Evolutionary conservation across 768 basidiomycete species (phyloP).

Genomic region (Leccinum incarnatum): DNA sequence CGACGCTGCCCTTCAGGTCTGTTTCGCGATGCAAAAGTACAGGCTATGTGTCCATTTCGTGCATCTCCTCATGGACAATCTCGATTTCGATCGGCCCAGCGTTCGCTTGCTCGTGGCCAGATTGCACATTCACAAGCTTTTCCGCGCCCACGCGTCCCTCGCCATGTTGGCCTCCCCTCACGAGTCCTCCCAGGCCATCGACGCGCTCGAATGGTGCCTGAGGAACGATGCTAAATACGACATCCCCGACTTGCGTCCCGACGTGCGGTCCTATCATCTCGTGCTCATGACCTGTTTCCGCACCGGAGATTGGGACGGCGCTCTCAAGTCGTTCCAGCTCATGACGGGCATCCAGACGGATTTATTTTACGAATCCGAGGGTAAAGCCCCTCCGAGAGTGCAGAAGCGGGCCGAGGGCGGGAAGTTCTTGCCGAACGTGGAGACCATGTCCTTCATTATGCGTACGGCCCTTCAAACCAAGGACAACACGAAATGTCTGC

Average conservation of each 20-base stretch:
- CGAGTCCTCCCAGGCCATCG: constrained; percentile 49
- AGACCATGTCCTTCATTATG: constrained; percentile 54
- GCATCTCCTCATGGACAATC: constrained; percentile 51
- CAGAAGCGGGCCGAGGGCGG: constrained; percentile 44
- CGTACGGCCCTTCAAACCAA: constrained; percentile 55
- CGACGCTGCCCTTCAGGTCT: constrained; percentile 53
- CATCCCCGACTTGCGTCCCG: constrained; percentile 39
- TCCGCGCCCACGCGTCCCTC: constrained; percentile 47
- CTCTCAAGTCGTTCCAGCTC: constrained; percentile 58
- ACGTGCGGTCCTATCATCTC: constrained; percentile 50
- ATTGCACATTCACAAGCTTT: constrained; percentile 58
- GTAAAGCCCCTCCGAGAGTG: constrained; percentile 36
- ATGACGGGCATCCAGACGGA: constrained; percentile 66
- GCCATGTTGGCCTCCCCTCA: constrained; percentile 38
- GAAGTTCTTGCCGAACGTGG: constrained; percentile 47
- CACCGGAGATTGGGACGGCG: constrained; percentile 58
- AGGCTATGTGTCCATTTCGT: constrained; percentile 54
- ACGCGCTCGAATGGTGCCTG: constrained; percentile 68
- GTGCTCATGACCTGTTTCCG: constrained; percentile 66
- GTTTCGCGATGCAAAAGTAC: constrained; percentile 47
- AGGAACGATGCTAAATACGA: constrained; percentile 48
- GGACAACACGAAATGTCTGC: constrained; percentile 51
- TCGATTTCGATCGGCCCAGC: constrained; percentile 17
- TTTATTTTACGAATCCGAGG: constrained; percentile 43
- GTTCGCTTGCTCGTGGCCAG: constrained; percentile 45